Evolutionary conservation across 2,329 filamentous ascomycete genomes (phyloP), one percentile per base, ranked within the genome.

Genomic region (Penicillium occitanis): DNA sequence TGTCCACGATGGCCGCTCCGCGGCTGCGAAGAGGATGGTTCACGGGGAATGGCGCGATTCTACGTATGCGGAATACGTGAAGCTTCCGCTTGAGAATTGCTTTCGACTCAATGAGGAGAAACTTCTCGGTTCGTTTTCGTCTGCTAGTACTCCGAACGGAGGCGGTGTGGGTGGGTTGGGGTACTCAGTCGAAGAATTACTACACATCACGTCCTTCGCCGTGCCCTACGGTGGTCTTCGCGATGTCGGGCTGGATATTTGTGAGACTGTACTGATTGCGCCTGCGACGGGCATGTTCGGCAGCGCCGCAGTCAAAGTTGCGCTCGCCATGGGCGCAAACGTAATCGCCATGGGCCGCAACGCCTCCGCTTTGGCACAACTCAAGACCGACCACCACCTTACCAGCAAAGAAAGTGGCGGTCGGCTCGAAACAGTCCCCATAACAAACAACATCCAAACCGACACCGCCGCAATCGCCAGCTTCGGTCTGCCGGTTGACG

Each of bases 311-410:
- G 83, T 84, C 3, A 71, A 79, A 28, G 70, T 83, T 7, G 83
- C 83, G 0, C 68, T 83, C 0, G 81, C 81, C 0, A 76, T 85
- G 69, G 84, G 83, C 1, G 83, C 82, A 2, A 75, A 75, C 25
- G 83, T 86, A 10, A 79, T 86, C 42, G 83, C 84, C 0, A 75
- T 85, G 66, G 82, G 82, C 0, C 74, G 83, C 7, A 82, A 81
- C 66, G 68, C 69, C 46, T 57, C 42, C 6, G 59, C 57, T 0
- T 25, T 67, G 17, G 13, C 59, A 25, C 40, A 61, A 19, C 30
- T 63, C 22, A 57, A 58, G 30, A 17, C 7, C 13, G 14, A 35
- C 14, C 57, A 44, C 13, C 35, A 48, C 11, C 57, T n/a, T 33
- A 33, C 30, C 30, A 8, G 30, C 25, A 63, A 7, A 19, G n/a